Base-by-base conservation (phyloP, 2,329 filamentous ascomycete species). In the Talaromyces amestolkiae region DNA sequence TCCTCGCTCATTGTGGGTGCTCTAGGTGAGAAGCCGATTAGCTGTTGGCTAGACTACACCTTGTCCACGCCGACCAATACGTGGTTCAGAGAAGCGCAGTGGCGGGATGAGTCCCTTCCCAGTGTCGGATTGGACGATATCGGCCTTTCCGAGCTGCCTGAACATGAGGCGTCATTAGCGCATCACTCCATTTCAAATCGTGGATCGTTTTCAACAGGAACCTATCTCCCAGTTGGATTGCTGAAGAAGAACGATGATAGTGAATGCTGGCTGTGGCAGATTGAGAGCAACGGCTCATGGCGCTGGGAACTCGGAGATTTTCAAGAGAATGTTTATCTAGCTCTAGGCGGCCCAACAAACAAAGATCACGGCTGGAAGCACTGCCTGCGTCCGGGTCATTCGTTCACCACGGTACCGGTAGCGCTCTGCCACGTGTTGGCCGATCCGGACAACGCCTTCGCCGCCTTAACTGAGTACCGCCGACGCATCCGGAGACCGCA, bases 201-300 rank as follows among this genome's bases (percentile, higher is more conserved):
- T 8, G 72, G 76, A 9, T 70, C 69, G 4, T 77, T 77, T 66
- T 75, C 72, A 1, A 76, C 74, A 0, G 69, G 69, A 17, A 66
- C 66, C 0, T 59, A 75, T 37, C 67, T 78, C 0, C 72, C 76
- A 0, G 74, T 77, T 74, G 75, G 76, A 1, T 53, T 72, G 8
- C 61, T 74, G 9, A 72, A 70, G 27, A 65, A 65, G 2, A 56
- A 54, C 0, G 69, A 75, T 45, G 41, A 63, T 0, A 63, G 35
- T 5, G 72, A 75, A 13, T 71, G 71, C 0, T 77, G 75, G 73
- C 64, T 78, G 17, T 78, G 76, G 76, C 75, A 77, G 65, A 65
- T 78, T 11, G 76, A 78, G 47, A 71, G 73, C 58, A 78, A 76
- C 51, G 76, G 75, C 1, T 76, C 75, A 8, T 78, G 76, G 76